phyloP scores from a whole-genome alignment of 1,284 basidiomycete genomes.

The Rhodotorula sp. region DNA sequence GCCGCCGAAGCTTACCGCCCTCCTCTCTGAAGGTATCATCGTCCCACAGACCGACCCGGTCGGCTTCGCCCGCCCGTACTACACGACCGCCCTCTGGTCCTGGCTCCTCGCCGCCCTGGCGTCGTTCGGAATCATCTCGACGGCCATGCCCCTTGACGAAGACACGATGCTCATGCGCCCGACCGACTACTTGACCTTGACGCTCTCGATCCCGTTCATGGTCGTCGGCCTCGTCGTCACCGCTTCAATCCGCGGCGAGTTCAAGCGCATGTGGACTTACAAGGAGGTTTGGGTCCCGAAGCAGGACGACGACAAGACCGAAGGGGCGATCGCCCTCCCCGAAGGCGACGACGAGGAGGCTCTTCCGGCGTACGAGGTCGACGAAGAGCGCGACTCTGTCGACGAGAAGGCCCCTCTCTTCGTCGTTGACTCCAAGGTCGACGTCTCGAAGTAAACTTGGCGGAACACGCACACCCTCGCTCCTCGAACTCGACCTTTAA shows the following conservation, averaged over 20 bases:
- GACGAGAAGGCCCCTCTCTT: constrained; percentile 1
- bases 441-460: not conserved
- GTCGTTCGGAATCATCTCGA: constrained; percentile 5
- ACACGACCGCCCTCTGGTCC: constrained; percentile 21
- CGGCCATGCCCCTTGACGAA: constrained; percentile 11
- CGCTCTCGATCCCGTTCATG: constrained; percentile 23
- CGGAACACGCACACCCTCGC: too few species aligned
- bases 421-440: not conserved
- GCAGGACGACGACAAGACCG: constrained; percentile 11
- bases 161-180: constrained; percentile 1
- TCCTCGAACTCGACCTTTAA: not conserved
- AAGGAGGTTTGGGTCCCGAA: constrained; percentile 26
- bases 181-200: constrained; percentile 11
- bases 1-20: not conserved
- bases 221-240: constrained; percentile 15
- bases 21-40: constrained; percentile 21
- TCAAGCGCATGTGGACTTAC: constrained; percentile 26
- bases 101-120: constrained; percentile 26
- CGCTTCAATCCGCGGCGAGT: constrained; percentile 24
- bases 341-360: constrained; percentile 3
- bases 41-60: constrained; percentile 10
- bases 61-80: constrained; percentile 30
- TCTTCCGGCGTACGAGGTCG: not conserved
- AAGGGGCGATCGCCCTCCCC: constrained; percentile 3
- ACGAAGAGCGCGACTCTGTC: not conserved